phyloP scores from a whole-genome alignment of 495 filamentous ascomycete genomes.

The Penicillium longicatenatum region DNA sequence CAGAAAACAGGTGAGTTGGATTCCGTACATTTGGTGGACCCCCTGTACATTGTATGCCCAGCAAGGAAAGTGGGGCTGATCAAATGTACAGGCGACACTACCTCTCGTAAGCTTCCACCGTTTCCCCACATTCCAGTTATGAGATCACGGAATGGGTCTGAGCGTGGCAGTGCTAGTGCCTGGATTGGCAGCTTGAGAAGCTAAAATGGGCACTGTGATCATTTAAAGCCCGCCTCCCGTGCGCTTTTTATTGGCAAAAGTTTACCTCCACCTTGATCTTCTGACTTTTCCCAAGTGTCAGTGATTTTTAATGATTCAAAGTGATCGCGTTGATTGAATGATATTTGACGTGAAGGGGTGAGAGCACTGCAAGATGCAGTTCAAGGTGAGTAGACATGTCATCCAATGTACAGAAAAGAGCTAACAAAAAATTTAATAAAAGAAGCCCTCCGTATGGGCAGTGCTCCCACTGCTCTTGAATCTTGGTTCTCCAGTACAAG shows the following conservation, averaged over 20 bases:
- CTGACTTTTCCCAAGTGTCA: neutral
- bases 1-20: no score
- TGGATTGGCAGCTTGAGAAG: conserved; percentile 21
- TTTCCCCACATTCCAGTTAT: conserved; percentile 24
- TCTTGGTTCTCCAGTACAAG: conserved; percentile 12
- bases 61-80: no score
- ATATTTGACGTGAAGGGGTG: neutral
- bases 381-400: conserved; percentile 17
- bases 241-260: neutral
- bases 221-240: neutral
- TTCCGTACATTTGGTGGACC: no score
- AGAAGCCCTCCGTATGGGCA: conserved; percentile 15
- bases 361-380: conserved; percentile 22
- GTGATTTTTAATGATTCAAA: no score
- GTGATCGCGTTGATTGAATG: neutral
- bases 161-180: conserved; percentile 15
- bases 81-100: no score
- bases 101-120: conserved; percentile 15
- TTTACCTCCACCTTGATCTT: neutral
- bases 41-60: no score
- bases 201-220: neutral
- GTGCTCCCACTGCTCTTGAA: conserved; percentile 21
- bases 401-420: neutral
- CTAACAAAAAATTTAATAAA: neutral
- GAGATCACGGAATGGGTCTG: conserved; percentile 14